Conservation (phyloP, 2,329 filamentous ascomycete genomes). For the Calonectria pseudoreteaudii region DNA sequence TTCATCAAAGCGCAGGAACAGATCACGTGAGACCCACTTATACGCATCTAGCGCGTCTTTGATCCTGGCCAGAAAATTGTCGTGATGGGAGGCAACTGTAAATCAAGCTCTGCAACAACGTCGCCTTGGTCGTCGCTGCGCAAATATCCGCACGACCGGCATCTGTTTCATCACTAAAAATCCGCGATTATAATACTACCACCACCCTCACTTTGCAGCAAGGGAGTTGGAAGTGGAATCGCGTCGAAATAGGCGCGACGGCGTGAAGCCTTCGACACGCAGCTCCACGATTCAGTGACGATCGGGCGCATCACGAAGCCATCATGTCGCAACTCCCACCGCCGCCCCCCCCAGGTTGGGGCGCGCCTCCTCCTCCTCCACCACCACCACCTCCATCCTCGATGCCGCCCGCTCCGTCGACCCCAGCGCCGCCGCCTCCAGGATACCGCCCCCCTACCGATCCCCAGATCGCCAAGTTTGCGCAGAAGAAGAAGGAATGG, state of each 20-base stretch:
- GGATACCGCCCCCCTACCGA: conserved; percentile 85
- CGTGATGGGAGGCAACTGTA: conserved; percentile 43
- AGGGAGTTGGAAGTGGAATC: conserved; percentile 37
- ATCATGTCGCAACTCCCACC: conserved; percentile 67
- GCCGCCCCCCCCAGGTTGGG: conserved; percentile 70
- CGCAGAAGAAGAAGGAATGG: conserved; percentile 99
- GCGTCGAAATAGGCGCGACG: conserved; percentile 51
- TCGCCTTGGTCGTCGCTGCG: conserved; percentile 45
- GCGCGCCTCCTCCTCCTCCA: conserved; percentile 66
- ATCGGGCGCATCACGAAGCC: conserved; percentile 44
- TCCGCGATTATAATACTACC: conserved; percentile 1
- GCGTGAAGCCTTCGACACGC: conserved; percentile 48
- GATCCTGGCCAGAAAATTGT: conserved; percentile 50
- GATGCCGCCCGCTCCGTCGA: conserved; percentile 67
- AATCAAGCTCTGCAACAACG: conserved; percentile 40
- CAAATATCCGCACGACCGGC: conserved; percentile 44
- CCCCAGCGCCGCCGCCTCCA: conserved; percentile 81
- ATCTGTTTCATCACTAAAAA: conserved; percentile 37
- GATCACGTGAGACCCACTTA: conserved; percentile 35
- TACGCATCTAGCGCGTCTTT: conserved; percentile 35
- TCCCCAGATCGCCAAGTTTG: conserved; percentile 91
- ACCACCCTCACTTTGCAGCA: conserved; percentile 14
- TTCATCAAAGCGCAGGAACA: not conserved
- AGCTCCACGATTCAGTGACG: conserved; percentile 37
- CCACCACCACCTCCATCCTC: conserved; percentile 66